Base-by-base conservation (phyloP, 2,329 filamentous ascomycete genomes). In the Fragosphaeria purpurea region DNA sequence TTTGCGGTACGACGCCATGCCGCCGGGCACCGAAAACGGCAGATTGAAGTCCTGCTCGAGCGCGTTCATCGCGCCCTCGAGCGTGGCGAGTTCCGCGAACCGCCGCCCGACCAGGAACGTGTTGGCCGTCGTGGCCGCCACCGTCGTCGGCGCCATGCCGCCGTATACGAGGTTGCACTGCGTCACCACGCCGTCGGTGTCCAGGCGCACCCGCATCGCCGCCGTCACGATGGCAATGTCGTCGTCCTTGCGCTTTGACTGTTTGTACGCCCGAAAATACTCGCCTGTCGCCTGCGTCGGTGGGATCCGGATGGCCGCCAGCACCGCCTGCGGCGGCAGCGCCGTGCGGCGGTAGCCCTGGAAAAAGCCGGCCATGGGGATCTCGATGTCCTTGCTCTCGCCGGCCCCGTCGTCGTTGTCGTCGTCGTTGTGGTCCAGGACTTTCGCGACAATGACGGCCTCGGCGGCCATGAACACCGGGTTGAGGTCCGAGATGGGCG, bases 161-260 rank as follows among this genome's bases (percentile, higher is more conserved):
- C 93, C 93, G 59, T 95, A 97, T 4, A 95, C 86, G 30, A 98
- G 73, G 59, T 85, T 88, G 53, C 80, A 83, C 56, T 83, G 82
- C 54, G 82, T 75, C 6, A 97, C 87, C 2, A 80, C 64, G 41
- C 91, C 79, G 3, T 85, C 76, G 0, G 11, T 48, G 40, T 83
- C 77, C 3, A 97, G 68, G 5, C 77, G 79, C 5, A 97, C 75
- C 38, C 88, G 80, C 51, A 97, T 67, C 1, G 91, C 89, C 33
- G 86, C 82, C 46, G 94, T 97, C 31, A 97, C 93, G 59, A 98
- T 97, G 2, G 93, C 93, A 63, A 98, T 97, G 63, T 98, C 93
- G 60, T 98, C 93, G 60, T 98, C 93, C 63, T 97, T 97, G 57
- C 93, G 75, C 72, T 98, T 98, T 1, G 93, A 82, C 65, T 97